Base-by-base conservation (phyloP, 306 rosid genomes). In the Glycyrrhiza uralensis region DNA sequence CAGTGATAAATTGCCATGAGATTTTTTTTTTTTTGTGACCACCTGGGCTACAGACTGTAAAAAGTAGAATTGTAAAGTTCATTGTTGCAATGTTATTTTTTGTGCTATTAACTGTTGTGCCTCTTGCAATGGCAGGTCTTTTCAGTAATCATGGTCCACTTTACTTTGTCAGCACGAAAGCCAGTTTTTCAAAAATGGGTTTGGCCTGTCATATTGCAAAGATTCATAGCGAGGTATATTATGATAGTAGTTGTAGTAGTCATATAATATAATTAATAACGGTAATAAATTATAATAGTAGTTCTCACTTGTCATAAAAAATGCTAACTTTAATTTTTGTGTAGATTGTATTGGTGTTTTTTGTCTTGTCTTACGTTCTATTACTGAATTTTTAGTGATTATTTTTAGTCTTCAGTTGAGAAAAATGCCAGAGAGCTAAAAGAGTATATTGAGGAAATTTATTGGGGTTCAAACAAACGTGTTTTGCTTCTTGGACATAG, bases 81-180 rank as follows among this genome's bases (percentile, higher is more conserved):
- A 18, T 63, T 71, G 69, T 35, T 65, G 62, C 44, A 39, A 74
- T 19, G 7, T 32, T 49, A 20, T 47, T 47, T n/a, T 57, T 18
- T 77, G 19, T 79, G 76, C 67, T 56, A 44, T 49, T 60, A 58
- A 75, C 68, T 22, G 30, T 57, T 56, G 63, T 32, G 44, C 13
- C 5, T 45, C 73, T 54, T 68, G 59, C 55, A n/a, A 69, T 81
- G 72, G 61, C 88, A 89, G 99, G 99, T 52, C 93, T 89, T 81
- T 91, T 95, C 83, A 95, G 99, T 84, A 95, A 89, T 78, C 97
- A 95, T 71, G 97, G 99, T 58, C 97, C 99, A 63, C 95, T 95
- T 41, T 95, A 91, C 79, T 95, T 95, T 66, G 93, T 91, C 55
- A 85, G 78, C 75, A 87, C 99, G 14, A 91, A 95, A 81, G 77